Conservation (phyloP, 345 rosid species). For the Eucalyptus victrix region DNA sequence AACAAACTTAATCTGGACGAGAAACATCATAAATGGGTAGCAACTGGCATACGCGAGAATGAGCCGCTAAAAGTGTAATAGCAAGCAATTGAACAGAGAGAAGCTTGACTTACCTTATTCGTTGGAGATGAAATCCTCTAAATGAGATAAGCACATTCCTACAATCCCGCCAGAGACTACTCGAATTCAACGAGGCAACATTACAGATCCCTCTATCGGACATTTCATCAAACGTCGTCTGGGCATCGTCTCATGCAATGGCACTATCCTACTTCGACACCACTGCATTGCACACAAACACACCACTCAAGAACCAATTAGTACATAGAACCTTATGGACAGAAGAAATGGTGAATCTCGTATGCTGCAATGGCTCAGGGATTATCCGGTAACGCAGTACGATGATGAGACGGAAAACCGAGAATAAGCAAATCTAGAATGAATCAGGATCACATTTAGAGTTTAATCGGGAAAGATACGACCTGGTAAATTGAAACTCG, state of each 20-base stretch:
- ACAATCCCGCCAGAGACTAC: too few relatives aligned
- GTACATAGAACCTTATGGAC: neutral
- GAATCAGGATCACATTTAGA: neutral
- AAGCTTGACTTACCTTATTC: neutral
- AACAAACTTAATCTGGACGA: too few relatives aligned
- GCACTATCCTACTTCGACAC: too few relatives aligned
- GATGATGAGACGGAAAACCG: neutral
- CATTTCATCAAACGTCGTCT: too few relatives aligned
- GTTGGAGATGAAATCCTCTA: neutral
- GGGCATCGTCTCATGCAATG: too few relatives aligned
- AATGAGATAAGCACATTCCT: constrained; percentile 16
- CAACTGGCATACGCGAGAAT: too few relatives aligned
- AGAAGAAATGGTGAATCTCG: neutral
- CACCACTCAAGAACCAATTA: neutral
- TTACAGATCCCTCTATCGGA: too few relatives aligned
- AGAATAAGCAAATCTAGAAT: neutral
- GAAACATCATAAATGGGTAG: too few relatives aligned
- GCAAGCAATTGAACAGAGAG: neutral
- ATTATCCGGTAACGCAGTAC: neutral
- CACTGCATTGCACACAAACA: neutral
- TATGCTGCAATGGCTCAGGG: neutral
- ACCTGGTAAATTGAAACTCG: neutral
- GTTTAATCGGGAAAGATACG: neutral
- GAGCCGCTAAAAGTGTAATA: neutral
- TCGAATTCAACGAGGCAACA: neutral